Percentiles rank a stretch among this genome's conserved stretches.
These are phyloP conservation scores for Rhynchospora pubera DNA, from an alignment of 176 grass and related monocot species.

Conservation along the genomic window DNA sequence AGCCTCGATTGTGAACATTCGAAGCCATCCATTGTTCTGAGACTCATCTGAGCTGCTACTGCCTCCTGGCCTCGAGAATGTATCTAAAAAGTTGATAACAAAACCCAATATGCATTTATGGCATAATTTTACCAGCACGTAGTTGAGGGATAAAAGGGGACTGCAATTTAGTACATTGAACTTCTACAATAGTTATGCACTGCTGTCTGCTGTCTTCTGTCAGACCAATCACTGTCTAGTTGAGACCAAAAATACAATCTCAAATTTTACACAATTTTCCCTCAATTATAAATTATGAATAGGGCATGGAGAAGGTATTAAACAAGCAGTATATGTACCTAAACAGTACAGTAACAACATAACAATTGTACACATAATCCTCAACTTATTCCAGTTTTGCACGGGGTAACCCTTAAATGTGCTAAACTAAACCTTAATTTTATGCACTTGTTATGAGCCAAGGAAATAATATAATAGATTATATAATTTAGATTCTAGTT, in stretches of 20 bases:
- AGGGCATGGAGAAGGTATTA: background rate
- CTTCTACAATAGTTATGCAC: background rate
- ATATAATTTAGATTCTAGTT: too few species aligned
- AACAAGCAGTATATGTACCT: background rate
- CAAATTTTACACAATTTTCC: background rate
- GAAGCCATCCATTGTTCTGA: constrained; percentile 69
- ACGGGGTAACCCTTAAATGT: background rate
- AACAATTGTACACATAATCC: background rate
- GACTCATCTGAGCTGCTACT: constrained; percentile 43
- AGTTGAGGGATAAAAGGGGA: background rate
- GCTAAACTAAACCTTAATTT: background rate
- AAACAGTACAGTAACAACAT: background rate
- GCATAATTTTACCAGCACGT: background rate
- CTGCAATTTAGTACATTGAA: background rate
- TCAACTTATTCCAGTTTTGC: background rate
- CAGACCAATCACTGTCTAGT: background rate
- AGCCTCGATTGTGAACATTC: constrained; percentile 64
- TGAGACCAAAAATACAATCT: background rate
- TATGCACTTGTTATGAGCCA: too few species aligned
- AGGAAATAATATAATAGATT: too few species aligned
- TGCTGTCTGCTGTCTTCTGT: too few species aligned
- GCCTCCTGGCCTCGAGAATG: constrained; percentile 55
- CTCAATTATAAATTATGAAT: background rate
- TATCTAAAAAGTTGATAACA: constrained; percentile 35
- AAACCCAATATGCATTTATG: constrained; percentile 22